Base-by-base conservation (phyloP, 352 stramenopile species). In the Globisporangium spinosum region DNA sequence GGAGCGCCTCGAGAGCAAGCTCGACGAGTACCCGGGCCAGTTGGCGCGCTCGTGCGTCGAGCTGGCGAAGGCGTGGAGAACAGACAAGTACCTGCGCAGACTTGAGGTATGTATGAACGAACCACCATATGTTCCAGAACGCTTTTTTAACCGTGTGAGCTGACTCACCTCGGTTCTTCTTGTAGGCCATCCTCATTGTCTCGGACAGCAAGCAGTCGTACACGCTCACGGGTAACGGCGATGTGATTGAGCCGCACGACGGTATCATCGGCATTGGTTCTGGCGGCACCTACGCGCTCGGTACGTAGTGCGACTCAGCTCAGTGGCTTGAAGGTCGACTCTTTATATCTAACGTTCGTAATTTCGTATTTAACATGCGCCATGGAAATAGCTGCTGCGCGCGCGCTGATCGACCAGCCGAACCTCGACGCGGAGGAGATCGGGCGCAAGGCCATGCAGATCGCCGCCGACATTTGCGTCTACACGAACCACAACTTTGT, bases 401-500 rank as follows among this genome's bases (percentile, higher is more conserved):
- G 96, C 59, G 98, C 98, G 38, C 80, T 99, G 62, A 97, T 98
- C 70, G 93, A 98, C 75, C 85, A 98, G 66, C 82, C 92, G 23
- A 85, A 98, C 61, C 69, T 99, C 35, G 84, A 90, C 63, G 97
- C 97, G 0, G 96, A 99, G 77, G 90, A 98, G 60, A 95, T 99
- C 53, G 95, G 90, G 2, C 86, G 79, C 72, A 96, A 93, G 67
- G 77, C 95, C 32, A 98, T 99, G 96, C 72, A 94, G 67, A 98
- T 99, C 73, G 98, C 98, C 27, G 84, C 94, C 9, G 96, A 99
- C 69, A 98, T 99, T 76, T 99, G 97, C 76, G 85, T 99, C 62
- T 99, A 99, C 83, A 99, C 98, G 59, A 99, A 99, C 79, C 87
- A 98, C 73, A 98, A 98, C 69, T 98, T 98, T 73, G 92, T 95